These are phyloP conservation scores for Sordariomycetes sp. DNA, from an alignment of 2,329 filamentous ascomycete genomes.

Conservation along the genomic window DNA sequence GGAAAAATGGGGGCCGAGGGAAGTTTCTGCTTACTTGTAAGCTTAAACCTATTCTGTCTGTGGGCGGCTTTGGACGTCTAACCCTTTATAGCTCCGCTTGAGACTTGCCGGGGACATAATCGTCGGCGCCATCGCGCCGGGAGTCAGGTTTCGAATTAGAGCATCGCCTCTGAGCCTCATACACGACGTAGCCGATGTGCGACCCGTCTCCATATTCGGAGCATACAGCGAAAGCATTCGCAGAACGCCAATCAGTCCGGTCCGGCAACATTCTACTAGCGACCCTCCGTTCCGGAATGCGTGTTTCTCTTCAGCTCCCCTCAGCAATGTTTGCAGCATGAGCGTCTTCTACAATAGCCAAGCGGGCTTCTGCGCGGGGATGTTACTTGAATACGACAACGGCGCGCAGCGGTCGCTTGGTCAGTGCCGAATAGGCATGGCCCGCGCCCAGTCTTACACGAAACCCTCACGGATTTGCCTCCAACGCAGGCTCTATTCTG, in stretches of 20 bases:
- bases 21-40: background rate
- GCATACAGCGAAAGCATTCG: slow-evolving; percentile 4
- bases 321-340: slow-evolving; percentile 4
- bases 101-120: slow-evolving; percentile 8
- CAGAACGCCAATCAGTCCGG: background rate
- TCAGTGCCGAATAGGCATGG: slow-evolving; percentile 9
- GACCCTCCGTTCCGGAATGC: slow-evolving; percentile 4
- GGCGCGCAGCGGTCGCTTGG: slow-evolving; percentile 9
- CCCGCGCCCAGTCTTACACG: slow-evolving; percentile 4
- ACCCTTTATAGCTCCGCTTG: slow-evolving; percentile 8
- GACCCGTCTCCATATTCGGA: slow-evolving; percentile 6
- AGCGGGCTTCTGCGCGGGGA: slow-evolving; percentile 7
- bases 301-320: slow-evolving; percentile 7
- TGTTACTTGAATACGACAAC: slow-evolving; percentile 8
- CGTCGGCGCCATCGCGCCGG: slow-evolving; percentile 3
- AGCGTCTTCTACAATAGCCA: slow-evolving; percentile 6
- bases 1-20: background rate
- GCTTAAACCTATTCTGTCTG: background rate
- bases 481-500: background rate
- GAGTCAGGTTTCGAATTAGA: slow-evolving; percentile 4
- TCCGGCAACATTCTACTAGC: slow-evolving; percentile 2
- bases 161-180: slow-evolving; percentile 5
- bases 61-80: background rate
- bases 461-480: slow-evolving; percentile 8
- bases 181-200: slow-evolving; percentile 5